Conservation (phyloP, 2,329 filamentous ascomycete species). For the Aspergillus sp. region DNA sequence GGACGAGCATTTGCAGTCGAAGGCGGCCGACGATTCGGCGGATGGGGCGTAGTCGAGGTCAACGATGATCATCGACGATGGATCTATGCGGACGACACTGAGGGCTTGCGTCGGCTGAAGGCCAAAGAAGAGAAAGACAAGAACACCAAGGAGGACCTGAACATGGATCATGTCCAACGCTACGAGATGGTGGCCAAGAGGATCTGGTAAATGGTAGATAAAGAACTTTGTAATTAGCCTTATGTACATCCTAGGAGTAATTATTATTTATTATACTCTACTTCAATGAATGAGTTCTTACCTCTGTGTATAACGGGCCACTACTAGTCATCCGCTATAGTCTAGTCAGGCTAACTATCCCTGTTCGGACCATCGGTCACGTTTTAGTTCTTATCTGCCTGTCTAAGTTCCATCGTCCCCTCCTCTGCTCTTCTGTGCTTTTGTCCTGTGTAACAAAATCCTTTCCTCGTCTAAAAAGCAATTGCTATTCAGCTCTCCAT, state of each 20-base stretch:
- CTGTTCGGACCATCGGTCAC: too few species aligned
- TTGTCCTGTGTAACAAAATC: too few species aligned
- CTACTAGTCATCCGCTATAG: too few species aligned
- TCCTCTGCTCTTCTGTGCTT: not conserved
- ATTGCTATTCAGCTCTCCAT: too few species aligned
- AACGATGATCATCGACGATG: constrained; percentile 81
- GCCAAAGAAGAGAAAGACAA: constrained; percentile 65
- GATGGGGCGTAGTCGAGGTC: constrained; percentile 83
- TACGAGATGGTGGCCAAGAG: constrained; percentile 97
- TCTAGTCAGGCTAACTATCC: too few species aligned
- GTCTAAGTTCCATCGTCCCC: not conserved
- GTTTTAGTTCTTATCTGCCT: not conserved
- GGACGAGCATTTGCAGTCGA: constrained; percentile 59
- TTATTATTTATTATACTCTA: not conserved
- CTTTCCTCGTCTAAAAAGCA: too few species aligned
- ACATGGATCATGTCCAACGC: constrained; percentile 68
- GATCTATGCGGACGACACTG: constrained; percentile 83
- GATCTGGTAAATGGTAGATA: constrained; percentile 69
- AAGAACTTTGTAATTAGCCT: not conserved
- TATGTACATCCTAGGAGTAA: not conserved
- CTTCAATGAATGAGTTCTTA: too few species aligned
- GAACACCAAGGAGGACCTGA: constrained; percentile 55
- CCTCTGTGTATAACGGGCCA: too few species aligned
- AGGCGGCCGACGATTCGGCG: constrained; percentile 74
- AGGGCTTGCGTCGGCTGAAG: constrained; percentile 65